Base-by-base conservation (phyloP, 495 filamentous ascomycete genomes). In the Penicillium lividum region DNA sequence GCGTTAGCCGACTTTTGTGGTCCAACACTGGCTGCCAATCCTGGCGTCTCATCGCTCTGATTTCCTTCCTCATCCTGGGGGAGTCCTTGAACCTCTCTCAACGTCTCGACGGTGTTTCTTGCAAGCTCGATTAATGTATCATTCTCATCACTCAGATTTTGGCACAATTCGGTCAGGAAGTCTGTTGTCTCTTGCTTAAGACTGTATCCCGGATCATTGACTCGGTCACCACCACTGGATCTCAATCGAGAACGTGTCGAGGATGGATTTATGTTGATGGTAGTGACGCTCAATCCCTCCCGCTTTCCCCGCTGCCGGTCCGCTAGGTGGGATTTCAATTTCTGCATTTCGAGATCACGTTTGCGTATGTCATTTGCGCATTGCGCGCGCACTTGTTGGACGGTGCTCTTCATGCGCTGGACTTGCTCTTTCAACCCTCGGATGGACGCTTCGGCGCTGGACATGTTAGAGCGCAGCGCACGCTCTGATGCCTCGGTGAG, bases 351-450 rank as follows among this genome's bases (percentile, higher is more conserved):
- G 44, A 91, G 78, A 65, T 98, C 94, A 10, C 93, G 85, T 66
- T 96, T 93, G 56, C 94, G 86, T 11, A 98, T 82, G 64, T 98
- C 94, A 66, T 92, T 97, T 33, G 91, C 90, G 70, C 91, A 97
- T 64, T 93, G 86, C 5, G 87, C 83, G 43, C 92, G 83, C 11
- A 95, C 90, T 68, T 98, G 93, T 36, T 84, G 80, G 1, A 96
- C 81, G 8, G 87, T 81, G 0, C 82, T 82, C 69, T 93, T 95
- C 68, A 91, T 82, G 28, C 89, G 83, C 36, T 82, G 82, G 46
- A 91, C 81, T 67, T 98, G 91, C 29, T 96, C 93, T 59, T 90
- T 89, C 40, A 96, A 77, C 15, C 77, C 78, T 51, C 86, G 82
- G 25, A 89, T 79, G 1, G 81, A 84, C 8, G 82, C 74, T 70